Conservation (phyloP, 2,329 filamentous ascomycete genomes). For the Fusarium sp. region DNA sequence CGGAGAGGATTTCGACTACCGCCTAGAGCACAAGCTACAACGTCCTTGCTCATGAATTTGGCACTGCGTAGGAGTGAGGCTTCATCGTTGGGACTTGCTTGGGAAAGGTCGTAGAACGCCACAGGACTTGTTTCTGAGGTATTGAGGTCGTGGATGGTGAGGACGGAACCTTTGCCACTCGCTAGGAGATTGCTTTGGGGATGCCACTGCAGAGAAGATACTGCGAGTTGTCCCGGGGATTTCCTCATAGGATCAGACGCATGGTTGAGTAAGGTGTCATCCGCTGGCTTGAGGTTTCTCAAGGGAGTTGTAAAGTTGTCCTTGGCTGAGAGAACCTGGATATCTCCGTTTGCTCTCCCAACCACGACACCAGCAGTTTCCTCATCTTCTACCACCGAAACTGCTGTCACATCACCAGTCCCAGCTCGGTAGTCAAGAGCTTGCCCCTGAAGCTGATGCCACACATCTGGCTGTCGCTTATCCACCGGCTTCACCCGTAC, state of each 20-base stretch:
- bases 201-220: conserved; percentile 52
- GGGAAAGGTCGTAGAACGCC: conserved; percentile 44
- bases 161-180: conserved; percentile 46
- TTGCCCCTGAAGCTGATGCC: conserved; percentile 55
- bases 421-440: conserved; percentile 56
- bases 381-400: conserved; percentile 56
- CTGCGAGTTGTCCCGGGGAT: conserved; percentile 47
- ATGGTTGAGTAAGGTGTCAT: conserved; percentile 8
- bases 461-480: conserved; percentile 42
- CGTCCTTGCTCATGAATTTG: conserved; percentile 60
- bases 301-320: conserved; percentile 46
- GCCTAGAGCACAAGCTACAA: conserved; percentile 60
- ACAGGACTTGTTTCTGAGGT: conserved; percentile 30
- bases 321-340: conserved; percentile 57
- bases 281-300: conserved; percentile 36
- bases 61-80: conserved; percentile 47
- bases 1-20: conserved; percentile 57
- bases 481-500: conserved; percentile 53
- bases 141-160: conserved; percentile 47
- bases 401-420: conserved; percentile 61
- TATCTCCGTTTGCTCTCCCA: conserved; percentile 62
- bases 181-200: conserved; percentile 45
- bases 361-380: conserved; percentile 54
- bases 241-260: conserved; percentile 35
- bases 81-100: conserved; percentile 30